Evolutionary conservation across 2,329 filamentous ascomycete species (phyloP).

Genomic region (Penicillium sp.): DNA sequence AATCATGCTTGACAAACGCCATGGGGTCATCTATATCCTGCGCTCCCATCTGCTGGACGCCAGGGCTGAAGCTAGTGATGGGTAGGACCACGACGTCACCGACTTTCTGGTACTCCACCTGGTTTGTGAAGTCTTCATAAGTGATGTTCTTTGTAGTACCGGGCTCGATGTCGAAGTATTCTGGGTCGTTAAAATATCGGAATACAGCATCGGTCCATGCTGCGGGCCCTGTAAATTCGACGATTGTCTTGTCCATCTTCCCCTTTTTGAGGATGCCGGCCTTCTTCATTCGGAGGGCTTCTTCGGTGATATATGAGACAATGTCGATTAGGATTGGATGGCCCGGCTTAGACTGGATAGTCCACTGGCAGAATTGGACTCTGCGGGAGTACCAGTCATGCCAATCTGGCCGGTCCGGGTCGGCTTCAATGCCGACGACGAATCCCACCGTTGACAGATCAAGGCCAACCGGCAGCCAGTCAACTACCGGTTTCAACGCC

Average conservation of each 20-base stretch:
- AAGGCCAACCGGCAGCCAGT: conserved; percentile 84
- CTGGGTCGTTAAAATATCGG: conserved; percentile 87
- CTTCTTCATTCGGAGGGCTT: conserved; percentile 75
- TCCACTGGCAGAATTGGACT: conserved; percentile 99
- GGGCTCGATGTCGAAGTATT: conserved; percentile 78
- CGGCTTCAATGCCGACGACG: conserved; percentile 93
- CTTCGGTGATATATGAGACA: conserved; percentile 81
- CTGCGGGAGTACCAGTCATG: conserved; percentile 92
- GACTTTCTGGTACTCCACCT: conserved; percentile 80
- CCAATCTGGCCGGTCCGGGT: conserved; percentile 93
- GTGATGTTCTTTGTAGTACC: conserved; percentile 75
- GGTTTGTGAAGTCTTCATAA: conserved; percentile 87
- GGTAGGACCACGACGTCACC: conserved; percentile 93
- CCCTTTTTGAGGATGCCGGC: conserved; percentile 66
- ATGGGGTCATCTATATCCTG: conserved; percentile 87
- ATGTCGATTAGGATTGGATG: conserved; percentile 90
- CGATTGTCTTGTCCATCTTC: conserved; percentile 72
- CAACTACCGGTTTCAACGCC: conserved; percentile 78
- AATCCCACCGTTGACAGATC: conserved; percentile 80
- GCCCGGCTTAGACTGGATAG: conserved; percentile 92
- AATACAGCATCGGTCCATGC: conserved; percentile 94
- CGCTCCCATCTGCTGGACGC: conserved; percentile 90
- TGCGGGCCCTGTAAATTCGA: conserved; percentile 93
- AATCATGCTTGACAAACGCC: conserved; percentile 97
- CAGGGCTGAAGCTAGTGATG: conserved; percentile 96